phyloP scores from a whole-genome alignment of 164 flowering plant genomes.

The Berberis thunbergii region DNA sequence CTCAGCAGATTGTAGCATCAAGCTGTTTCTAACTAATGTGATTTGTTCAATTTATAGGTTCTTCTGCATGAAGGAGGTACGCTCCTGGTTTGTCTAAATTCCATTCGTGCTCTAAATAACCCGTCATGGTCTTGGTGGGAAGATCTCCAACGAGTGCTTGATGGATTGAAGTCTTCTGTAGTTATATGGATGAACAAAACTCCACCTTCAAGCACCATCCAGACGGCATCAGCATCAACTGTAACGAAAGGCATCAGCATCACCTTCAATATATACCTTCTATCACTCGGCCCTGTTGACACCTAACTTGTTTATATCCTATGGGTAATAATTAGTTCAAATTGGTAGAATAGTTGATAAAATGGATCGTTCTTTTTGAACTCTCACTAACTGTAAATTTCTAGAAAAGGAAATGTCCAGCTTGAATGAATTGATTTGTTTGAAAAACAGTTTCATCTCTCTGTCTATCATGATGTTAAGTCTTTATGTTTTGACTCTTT shows the following conservation, averaged over 20 bases:
- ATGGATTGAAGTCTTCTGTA: slow-evolving; percentile 21
- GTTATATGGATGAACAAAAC: slow-evolving; percentile 14
- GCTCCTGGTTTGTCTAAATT: slow-evolving; percentile 83
- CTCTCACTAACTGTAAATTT: no score
- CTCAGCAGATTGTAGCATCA: background rate
- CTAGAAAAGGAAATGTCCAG: no score
- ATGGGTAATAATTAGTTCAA: no score
- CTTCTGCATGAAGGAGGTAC: slow-evolving; percentile 98
- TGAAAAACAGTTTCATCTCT: no score
- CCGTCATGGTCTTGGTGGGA: slow-evolving; percentile 82
- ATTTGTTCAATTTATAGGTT: slow-evolving; percentile 44
- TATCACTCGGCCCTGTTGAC: no score
- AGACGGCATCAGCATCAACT: slow-evolving; percentile 32
- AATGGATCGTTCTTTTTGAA: no score
- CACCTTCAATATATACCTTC: no score
- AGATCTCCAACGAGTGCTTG: slow-evolving; percentile 32
- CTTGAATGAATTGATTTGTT: no score
- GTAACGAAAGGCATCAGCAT: background rate
- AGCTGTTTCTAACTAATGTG: background rate
- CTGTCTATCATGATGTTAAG: no score
- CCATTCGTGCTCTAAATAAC: slow-evolving; percentile 66
- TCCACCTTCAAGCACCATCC: slow-evolving; percentile 24
- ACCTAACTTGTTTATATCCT: no score
- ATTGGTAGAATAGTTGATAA: no score
- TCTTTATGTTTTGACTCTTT: no score